These are phyloP conservation scores for Funneliformis geosporum DNA, from an alignment of 192 early-diverging fungal genomes.

Conservation along the genomic window DNA sequence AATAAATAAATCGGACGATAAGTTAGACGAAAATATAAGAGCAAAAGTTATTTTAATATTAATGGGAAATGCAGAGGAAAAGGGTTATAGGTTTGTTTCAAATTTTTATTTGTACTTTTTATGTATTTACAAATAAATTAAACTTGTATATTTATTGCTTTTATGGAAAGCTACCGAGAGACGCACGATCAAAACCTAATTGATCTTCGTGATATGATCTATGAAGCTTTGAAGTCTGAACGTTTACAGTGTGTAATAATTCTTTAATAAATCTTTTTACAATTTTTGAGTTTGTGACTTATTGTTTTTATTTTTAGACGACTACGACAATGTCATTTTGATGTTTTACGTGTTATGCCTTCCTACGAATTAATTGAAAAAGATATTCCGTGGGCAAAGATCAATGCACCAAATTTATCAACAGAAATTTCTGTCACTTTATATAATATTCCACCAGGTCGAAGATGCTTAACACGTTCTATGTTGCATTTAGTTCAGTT, in stretches of 20 bases:
- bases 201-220: slow-evolving; percentile 12
- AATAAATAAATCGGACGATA: not conserved
- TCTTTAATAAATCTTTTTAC: not conserved
- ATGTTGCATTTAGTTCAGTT: slow-evolving; percentile 34
- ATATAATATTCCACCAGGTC: slow-evolving; percentile 27
- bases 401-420: slow-evolving; percentile 3
- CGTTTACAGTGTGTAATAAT: not conserved
- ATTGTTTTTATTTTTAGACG: slow-evolving; percentile 6
- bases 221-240: not conserved
- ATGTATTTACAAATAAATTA: no score
- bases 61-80: slow-evolving; percentile 29
- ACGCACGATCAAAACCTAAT: slow-evolving; percentile 11
- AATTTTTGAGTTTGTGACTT: not conserved
- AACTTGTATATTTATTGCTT: not conserved
- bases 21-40: not conserved
- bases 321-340: slow-evolving; percentile 29
- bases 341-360: slow-evolving; percentile 29
- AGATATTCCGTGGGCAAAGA: slow-evolving; percentile 18
- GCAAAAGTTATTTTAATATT: slow-evolving; percentile 25
- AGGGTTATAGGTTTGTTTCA: slow-evolving; percentile 17
- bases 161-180: slow-evolving; percentile 21
- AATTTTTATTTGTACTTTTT: not conserved
- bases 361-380: slow-evolving; percentile 1
- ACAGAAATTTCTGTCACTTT: slow-evolving; percentile 20
- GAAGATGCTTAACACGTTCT: slow-evolving; percentile 9